Evolutionary conservation across 78 protist species (phyloP), one percentile per base, ranked within the genome.

Genomic region (Pigoraptor vietnamica): DNA sequence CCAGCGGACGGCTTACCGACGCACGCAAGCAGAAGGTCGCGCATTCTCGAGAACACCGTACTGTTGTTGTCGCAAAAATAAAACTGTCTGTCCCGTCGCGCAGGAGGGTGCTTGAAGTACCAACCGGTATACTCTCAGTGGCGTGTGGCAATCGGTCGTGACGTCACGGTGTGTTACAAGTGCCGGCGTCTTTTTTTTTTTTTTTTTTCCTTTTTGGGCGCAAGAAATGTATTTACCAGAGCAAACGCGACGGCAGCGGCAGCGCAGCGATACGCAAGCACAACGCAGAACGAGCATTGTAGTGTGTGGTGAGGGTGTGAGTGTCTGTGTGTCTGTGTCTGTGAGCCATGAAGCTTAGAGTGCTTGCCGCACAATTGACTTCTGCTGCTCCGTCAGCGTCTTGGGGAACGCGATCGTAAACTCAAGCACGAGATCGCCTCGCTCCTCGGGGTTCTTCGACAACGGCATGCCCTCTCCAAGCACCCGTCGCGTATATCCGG

Each of bases 1-100:
- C 98, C 98, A 29, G 98, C 96, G 2, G 94, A 86, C 32, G 98
- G 98, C 90, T 95, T 95, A 67, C 97, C 97, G 25, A 95, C 95
- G 88, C 94, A 92, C 0, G 93, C 96, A 87, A 95, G 89, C 37
- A 93, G 10, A 6, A 32, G 14, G n/a, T 37, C 55, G 29, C 39
- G 6, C 39, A 83, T 10, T 10, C 38, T 32, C 1, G 83, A 48
- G 67, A 19, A 9, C 67, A 48, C n/a, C n/a, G n/a, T n/a, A n/a
- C n/a, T n/a, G n/a, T n/a, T n/a, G n/a, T n/a, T n/a, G n/a, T n/a
- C n/a, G n/a, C n/a, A 48, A 6, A 48, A 48, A 48, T 48, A 48
- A 48, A 6, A 48, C 6, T 48, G 14, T 48, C 67, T 48, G 29
- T 48, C 29, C 14, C 67, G 6, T 48, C 67, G 14, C 67, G n/a